phyloP scores from a whole-genome alignment of 345 rosid genomes.

The Erysimum cheiranthoides region DNA sequence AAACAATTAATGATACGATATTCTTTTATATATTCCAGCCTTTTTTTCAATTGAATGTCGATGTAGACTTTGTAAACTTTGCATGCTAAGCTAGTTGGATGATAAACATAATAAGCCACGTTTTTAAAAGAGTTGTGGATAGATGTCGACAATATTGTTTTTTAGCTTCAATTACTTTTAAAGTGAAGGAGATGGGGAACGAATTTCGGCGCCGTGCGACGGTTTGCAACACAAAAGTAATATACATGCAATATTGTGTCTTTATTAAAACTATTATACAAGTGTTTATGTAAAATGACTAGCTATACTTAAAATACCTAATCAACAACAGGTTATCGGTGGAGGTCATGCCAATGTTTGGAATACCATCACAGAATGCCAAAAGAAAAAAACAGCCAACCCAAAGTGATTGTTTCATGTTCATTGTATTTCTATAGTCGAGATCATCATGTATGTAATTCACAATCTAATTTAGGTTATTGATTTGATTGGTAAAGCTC shows the following conservation, averaged over 20 bases:
- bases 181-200: constrained; percentile 25
- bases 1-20: constrained; percentile 17
- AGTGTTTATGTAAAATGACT: neutral
- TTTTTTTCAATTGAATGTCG: neutral
- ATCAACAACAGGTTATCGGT: neutral
- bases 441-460: neutral
- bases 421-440: neutral
- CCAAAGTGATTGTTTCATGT: neutral
- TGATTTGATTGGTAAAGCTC: neutral
- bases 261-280: neutral
- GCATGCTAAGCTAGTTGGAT: constrained; percentile 34
- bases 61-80: constrained; percentile 25
- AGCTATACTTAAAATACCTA: neutral
- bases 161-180: constrained; percentile 18
- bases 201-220: constrained; percentile 45
- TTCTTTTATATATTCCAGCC: neutral
- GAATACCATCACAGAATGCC: neutral
- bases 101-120: constrained; percentile 13
- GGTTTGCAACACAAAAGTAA: constrained; percentile 19
- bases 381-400: neutral
- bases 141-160: constrained; percentile 23
- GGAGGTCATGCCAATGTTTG: neutral
- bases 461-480: neutral
- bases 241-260: neutral
- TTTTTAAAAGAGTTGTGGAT: constrained; percentile 8